Conservation (phyloP, 2,329 filamentous ascomycete species). For the Trichoderma harzianum region DNA sequence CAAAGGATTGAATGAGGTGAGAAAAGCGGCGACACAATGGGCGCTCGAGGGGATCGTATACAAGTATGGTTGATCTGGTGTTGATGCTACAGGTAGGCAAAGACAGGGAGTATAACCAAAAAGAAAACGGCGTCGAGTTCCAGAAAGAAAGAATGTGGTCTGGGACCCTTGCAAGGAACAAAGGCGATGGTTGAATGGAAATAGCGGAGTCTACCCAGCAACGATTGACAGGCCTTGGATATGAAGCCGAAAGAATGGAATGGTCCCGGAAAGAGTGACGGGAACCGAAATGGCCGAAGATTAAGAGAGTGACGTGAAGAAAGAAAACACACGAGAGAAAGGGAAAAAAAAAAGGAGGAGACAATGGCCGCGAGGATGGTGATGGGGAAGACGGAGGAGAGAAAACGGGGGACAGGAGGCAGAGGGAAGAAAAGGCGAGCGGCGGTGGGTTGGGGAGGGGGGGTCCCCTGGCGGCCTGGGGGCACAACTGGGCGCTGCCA, state of each 20-base stretch:
- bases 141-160: slow-evolving; percentile 27
- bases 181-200: slow-evolving; percentile 19
- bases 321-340: slow-evolving; percentile 37
- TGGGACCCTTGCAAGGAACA: slow-evolving; percentile 23
- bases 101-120: slow-evolving; percentile 19
- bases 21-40: not conserved
- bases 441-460: slow-evolving; percentile 9
- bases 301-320: slow-evolving; percentile 53
- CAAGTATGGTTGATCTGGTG: not conserved
- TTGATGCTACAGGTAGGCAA: slow-evolving; percentile 10
- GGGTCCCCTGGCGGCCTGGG: slow-evolving; percentile 15
- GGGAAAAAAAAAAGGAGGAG: slow-evolving; percentile 33
- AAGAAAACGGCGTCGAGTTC: slow-evolving; percentile 14
- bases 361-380: slow-evolving; percentile 35
- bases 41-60: slow-evolving; percentile 2
- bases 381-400: slow-evolving; percentile 33
- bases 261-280: slow-evolving; percentile 52
- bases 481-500: slow-evolving; percentile 12
- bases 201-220: slow-evolving; percentile 17
- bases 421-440: slow-evolving; percentile 22
- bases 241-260: slow-evolving; percentile 42
- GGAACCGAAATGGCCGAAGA: slow-evolving; percentile 41
- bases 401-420: slow-evolving; percentile 36
- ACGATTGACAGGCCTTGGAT: slow-evolving; percentile 23
- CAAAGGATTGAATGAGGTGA: not conserved